A percentile compares a stretch with the other conserved stretches of the same genome.
phyloP scores from a whole-genome alignment of 306 rosid genomes.

The Corylus americana region DNA sequence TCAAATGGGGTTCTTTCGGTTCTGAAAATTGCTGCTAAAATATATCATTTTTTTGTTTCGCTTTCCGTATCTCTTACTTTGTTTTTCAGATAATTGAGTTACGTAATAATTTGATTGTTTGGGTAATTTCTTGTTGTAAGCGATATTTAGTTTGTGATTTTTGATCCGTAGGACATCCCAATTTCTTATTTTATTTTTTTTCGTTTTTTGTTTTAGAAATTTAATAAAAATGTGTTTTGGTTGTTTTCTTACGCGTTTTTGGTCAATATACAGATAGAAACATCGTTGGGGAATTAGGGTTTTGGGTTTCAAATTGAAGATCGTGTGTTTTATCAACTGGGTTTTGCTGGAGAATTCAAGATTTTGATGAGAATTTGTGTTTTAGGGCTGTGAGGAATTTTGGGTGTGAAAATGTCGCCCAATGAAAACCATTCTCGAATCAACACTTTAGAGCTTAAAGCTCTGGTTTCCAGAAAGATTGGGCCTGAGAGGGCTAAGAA shows the following conservation, averaged over 20 bases:
- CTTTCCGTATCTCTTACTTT: not conserved
- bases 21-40: not conserved
- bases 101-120: not conserved
- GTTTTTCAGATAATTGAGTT: constrained; percentile 3
- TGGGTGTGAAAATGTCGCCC: constrained; percentile 40
- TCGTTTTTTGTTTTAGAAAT: not conserved
- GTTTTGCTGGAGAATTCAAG: constrained; percentile 39
- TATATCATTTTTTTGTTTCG: not conserved
- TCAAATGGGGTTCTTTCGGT: constrained; percentile 10
- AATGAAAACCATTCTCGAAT: constrained; percentile 59
- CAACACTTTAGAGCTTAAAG: constrained; percentile 73
- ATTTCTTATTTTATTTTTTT: constrained; percentile 8
- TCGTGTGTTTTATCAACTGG: constrained; percentile 37
- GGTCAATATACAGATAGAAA: constrained; percentile 37
- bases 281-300: constrained; percentile 50
- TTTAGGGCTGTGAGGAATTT: constrained; percentile 27
- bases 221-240: not conserved
- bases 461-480: constrained; percentile 57
- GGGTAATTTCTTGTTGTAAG: constrained; percentile 9
- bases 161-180: not conserved
- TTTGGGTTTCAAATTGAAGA: constrained; percentile 45
- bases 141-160: constrained; percentile 19
- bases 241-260: constrained; percentile 36
- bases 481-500: constrained; percentile 70
- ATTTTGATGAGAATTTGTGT: constrained; percentile 30